Percentiles rank a stretch among this genome's conserved stretches.
Conservation (phyloP, 495 filamentous ascomycete genomes). For the Sordaria brevicollis region DNA sequence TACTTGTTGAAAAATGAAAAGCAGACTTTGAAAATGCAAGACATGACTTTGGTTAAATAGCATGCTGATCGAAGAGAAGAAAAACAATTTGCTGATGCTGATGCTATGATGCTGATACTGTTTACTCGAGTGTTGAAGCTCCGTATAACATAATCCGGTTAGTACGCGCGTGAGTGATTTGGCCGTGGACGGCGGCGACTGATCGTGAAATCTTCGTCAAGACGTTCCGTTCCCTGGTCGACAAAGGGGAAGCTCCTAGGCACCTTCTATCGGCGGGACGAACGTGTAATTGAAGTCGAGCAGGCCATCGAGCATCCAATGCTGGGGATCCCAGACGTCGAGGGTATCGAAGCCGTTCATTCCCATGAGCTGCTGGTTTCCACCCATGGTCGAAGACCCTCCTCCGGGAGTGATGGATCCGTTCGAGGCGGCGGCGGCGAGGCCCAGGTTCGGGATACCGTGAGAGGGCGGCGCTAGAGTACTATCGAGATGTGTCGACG, state of each 20-base stretch:
- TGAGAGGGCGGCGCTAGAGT: slow-evolving; percentile 38
- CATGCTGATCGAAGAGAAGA: background rate
- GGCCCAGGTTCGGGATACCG: slow-evolving; percentile 16
- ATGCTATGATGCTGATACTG: background rate
- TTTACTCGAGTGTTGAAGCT: background rate
- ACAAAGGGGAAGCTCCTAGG: slow-evolving; percentile 19
- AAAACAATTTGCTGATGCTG: background rate
- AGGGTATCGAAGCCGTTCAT: slow-evolving; percentile 54
- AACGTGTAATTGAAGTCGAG: slow-evolving; percentile 68
- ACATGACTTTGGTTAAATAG: background rate
- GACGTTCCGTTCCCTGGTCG: background rate
- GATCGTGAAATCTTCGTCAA: background rate
- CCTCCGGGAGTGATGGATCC: slow-evolving; percentile 36
- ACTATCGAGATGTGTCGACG: slow-evolving; percentile 49
- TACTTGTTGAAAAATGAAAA: slow-evolving; percentile 1
- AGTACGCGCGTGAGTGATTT: background rate
- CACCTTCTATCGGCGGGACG: slow-evolving; percentile 35
- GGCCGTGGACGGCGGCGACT: background rate
- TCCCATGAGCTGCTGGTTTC: slow-evolving; percentile 27
- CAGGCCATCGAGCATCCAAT: slow-evolving; percentile 81
- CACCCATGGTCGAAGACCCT: slow-evolving; percentile 29
- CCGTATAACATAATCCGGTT: background rate
- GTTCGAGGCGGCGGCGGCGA: slow-evolving; percentile 26
- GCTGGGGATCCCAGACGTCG: slow-evolving; percentile 80
- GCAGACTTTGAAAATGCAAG: background rate